Base-by-base conservation (phyloP, 345 rosid species). In the Rubroshorea leprosula region DNA sequence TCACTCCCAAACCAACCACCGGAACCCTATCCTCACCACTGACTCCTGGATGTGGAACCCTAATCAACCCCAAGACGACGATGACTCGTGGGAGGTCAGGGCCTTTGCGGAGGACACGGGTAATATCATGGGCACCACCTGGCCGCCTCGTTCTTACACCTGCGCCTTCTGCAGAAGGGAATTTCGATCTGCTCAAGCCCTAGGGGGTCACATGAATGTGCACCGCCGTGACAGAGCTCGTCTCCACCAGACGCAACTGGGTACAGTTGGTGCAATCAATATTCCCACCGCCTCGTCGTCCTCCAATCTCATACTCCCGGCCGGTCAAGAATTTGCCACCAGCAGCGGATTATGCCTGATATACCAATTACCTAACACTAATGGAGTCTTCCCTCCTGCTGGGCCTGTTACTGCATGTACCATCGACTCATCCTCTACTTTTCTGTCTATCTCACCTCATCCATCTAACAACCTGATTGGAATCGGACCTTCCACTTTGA, bases 131-230 rank as follows among this genome's bases (percentile, higher is more conserved):
- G 96, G 96, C 51, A 72, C 95, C 51, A 89, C 97, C 25, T 93
- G 97, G 97, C 99, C 99, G 4, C 99, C 99, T 4, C 72, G 96
- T 78, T 93, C 94, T 35, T 93, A 93, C 68, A 78, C 90, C 54
- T 93, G 99, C 78, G 83, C 86, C 20, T 93, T 93, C 45, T 93
- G 99, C 64, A 68, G 96, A 63, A 82, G 94, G 55, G 99, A 89
- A 71, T 93, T 93, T 73, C 84, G 88, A 49, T 89, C 99, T 2
- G 96, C 99, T 49, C 99, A 93, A 76, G 99, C 97, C 61, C 83
- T 93, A 43, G 99, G 97, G 0, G 99, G 98, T 61, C 98, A 92
- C 80, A 92, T 92, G 98, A 92, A 92, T 39, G 94, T 92, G 49
- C 98, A 89, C 74, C 99, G 97, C 77, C 85, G 96, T 1, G 97